phyloP scores from a whole-genome alignment of 495 filamentous ascomycete genomes.

The Xylaria telfairii region DNA sequence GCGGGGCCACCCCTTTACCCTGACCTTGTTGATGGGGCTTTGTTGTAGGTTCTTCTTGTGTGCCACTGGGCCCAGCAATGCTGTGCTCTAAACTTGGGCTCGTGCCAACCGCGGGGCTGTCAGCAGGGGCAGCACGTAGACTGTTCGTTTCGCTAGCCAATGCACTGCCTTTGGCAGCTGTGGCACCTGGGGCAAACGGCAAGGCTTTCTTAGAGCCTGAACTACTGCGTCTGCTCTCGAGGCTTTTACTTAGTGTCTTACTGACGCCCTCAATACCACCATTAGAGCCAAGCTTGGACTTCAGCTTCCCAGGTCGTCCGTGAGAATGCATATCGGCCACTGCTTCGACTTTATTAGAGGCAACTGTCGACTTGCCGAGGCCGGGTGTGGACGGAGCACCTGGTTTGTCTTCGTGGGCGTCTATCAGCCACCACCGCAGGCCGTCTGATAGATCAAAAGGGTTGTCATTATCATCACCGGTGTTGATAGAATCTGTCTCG shows the following conservation, averaged over 20 bases:
- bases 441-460: slow-evolving; percentile 97
- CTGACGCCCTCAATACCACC: slow-evolving; percentile 71
- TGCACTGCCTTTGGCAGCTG: slow-evolving; percentile 48
- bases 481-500: slow-evolving; percentile 51
- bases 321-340: slow-evolving; percentile 58
- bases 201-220: slow-evolving; percentile 75
- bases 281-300: slow-evolving; percentile 45
- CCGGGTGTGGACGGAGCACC: slow-evolving; percentile 94
- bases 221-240: slow-evolving; percentile 89
- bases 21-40: slow-evolving; percentile 29
- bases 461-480: slow-evolving; percentile 87
- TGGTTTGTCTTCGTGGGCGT: slow-evolving; percentile 90
- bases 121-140: slow-evolving; percentile 46
- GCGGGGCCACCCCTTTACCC: slow-evolving; percentile 22
- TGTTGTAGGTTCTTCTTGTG: slow-evolving; percentile 26
- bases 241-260: slow-evolving; percentile 80
- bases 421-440: slow-evolving; percentile 92
- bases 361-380: slow-evolving; percentile 85
- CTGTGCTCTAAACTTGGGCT: slow-evolving; percentile 43
- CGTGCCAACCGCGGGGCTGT: slow-evolving; percentile 40
- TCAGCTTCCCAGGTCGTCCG: slow-evolving; percentile 61
- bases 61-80: slow-evolving; percentile 27
- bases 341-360: slow-evolving; percentile 85
- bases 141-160: slow-evolving; percentile 59
- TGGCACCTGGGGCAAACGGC: slow-evolving; percentile 49